phyloP scores from a whole-genome alignment of 2,329 filamentous ascomycete species.

The Cordyceps cateniannulata region DNA sequence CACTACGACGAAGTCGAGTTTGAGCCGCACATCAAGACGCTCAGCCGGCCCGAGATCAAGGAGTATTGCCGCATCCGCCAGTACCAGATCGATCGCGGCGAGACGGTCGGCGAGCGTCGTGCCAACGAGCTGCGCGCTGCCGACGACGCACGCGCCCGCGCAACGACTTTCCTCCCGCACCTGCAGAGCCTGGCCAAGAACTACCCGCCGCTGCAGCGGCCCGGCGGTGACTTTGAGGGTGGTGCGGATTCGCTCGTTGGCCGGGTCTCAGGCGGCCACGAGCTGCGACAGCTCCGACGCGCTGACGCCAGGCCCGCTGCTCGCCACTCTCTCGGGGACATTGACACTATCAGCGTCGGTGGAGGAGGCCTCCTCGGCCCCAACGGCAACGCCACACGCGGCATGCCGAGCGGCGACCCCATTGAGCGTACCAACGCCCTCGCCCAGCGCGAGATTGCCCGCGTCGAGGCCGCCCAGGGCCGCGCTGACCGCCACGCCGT shows the following conservation, averaged over 20 bases:
- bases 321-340: conserved; percentile 22
- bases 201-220: conserved; percentile 11
- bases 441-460: conserved; percentile 45
- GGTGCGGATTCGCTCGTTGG: background rate
- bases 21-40: conserved; percentile 45
- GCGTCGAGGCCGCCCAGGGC: conserved; percentile 44
- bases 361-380: background rate
- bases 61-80: conserved; percentile 59
- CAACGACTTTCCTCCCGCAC: conserved; percentile 20
- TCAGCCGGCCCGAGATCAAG: conserved; percentile 52
- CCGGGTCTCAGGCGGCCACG: conserved; percentile 24
- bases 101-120: conserved; percentile 39
- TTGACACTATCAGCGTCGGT: background rate
- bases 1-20: conserved; percentile 56
- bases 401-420: conserved; percentile 18
- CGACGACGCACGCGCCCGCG: conserved; percentile 41
- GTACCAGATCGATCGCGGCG: conserved; percentile 48
- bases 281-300: conserved; percentile 39
- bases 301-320: conserved; percentile 26
- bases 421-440: conserved; percentile 41
- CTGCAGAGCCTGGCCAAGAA: conserved; percentile 10
- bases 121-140: conserved; percentile 48
- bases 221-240: background rate
- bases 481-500: conserved; percentile 43
- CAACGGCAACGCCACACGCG: conserved; percentile 14